Base-by-base conservation (phyloP, 2,329 filamentous ascomycete species). In the Acephala macrosclerotiorum region DNA sequence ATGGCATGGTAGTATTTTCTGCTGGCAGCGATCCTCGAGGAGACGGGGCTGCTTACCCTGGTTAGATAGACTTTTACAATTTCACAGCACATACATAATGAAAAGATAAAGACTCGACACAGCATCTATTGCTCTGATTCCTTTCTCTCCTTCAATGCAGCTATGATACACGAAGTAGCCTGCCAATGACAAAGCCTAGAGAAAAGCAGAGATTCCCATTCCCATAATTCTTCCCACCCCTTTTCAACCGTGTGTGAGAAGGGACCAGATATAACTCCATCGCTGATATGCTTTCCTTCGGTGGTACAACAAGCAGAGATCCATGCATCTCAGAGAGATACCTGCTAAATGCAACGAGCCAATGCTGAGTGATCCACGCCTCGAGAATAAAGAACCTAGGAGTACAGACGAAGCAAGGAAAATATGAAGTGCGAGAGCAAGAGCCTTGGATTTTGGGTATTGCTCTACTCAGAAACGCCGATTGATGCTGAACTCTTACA, bases 21-120 rank as follows among this genome's bases (percentile, higher is more conserved):
- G 95, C 89, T 0, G 95, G 94, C 0, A 97, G 94, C 77, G 95
- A 99, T 81, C 85, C 87, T 73, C 87, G 96, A 66, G 95, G 92
- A 0, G 95, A 99, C 79, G 95, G 96, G 0, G 87, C 77, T 1
- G 87, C 87, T 8, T 89, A 85, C 76, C 87, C 87, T 40, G 77
- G 79, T 57, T 84, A 53, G 38, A 42, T 16, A 33, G 29, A 22
- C n/a, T 8, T n/a, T 22, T 7, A 8, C 11, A 49, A 8, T 5
- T 49, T 53, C 49, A 53, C 25, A 53, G 11, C 22, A 53, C 49
- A 33, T 29, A 6, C 25, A 33, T 1, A 16, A 18, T 33, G 14
- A 29, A 53, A 29, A 6, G 4, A 11, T 3, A 18, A 42, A 3
- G 29, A 26, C 9, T 53, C 25, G 14, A 29, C 25, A 53, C 3